Conservation (phyloP, 2,329 filamentous ascomycete genomes). For the Malbranchea zuffiana region DNA sequence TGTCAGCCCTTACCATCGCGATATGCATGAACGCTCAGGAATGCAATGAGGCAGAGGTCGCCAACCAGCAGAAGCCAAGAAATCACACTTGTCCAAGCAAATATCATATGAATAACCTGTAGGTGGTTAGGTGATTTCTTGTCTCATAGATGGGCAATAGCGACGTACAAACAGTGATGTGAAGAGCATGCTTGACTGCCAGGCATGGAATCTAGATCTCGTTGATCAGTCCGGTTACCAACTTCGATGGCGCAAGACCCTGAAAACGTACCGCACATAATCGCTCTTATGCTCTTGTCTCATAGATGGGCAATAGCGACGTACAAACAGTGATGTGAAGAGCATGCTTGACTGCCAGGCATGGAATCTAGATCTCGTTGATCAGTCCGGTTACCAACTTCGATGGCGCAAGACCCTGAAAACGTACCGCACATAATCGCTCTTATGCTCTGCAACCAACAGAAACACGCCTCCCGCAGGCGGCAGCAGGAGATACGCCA, state of each 20-base stretch:
- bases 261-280: slow-evolving; percentile 63
- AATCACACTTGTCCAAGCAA: slow-evolving; percentile 73
- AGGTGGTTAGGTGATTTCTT: not conserved
- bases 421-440: slow-evolving; percentile 80
- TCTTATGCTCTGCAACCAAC: slow-evolving; percentile 81
- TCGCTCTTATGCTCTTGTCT: slow-evolving; percentile 92
- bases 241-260: not conserved
- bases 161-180: slow-evolving; percentile 49
- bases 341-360: slow-evolving; percentile 86
- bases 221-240: slow-evolving; percentile 5
- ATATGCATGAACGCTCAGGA: slow-evolving; percentile 69
- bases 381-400: not conserved
- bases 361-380: slow-evolving; percentile 56
- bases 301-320: no score
- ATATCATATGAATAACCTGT: slow-evolving; percentile 69
- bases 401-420: not conserved
- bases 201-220: slow-evolving; percentile 70
- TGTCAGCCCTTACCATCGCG: slow-evolving; percentile 53
- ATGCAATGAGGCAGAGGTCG: slow-evolving; percentile 66
- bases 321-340: slow-evolving; percentile 56
- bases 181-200: slow-evolving; percentile 82
- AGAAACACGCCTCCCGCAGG: slow-evolving; percentile 77
- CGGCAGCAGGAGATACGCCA: slow-evolving; percentile 78
- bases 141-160: not conserved
- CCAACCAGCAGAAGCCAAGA: slow-evolving; percentile 71